A percentile compares a stretch with the other conserved stretches of the same genome.
Conservation (phyloP, 2,329 filamentous ascomycete genomes). For the Cordyceps farinosa region DNA sequence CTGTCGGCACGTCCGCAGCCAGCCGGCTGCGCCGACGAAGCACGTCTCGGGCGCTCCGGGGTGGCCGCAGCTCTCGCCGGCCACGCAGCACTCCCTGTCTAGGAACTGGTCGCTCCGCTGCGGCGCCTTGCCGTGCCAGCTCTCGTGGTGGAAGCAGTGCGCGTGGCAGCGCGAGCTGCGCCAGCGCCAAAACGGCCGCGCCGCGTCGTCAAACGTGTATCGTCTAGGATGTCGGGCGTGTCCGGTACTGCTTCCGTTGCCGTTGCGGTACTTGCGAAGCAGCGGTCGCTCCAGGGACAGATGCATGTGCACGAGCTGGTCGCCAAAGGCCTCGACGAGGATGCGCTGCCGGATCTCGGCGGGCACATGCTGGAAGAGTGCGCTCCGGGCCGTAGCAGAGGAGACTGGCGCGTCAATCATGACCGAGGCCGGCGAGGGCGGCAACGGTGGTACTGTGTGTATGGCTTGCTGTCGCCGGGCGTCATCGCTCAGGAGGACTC, state of each 20-base stretch:
- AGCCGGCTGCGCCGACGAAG: not conserved
- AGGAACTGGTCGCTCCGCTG: not conserved
- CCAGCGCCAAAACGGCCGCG: slow-evolving; percentile 8
- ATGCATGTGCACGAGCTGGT: slow-evolving; percentile 5
- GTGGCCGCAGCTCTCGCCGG: not conserved
- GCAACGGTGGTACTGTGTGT: not conserved
- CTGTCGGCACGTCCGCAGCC: slow-evolving; percentile 1
- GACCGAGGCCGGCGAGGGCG: not conserved
- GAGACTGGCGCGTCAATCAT: not conserved
- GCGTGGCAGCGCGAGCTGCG: slow-evolving; percentile 7
- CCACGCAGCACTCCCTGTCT: not conserved
- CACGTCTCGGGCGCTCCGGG: not conserved
- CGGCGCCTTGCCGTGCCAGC: not conserved
- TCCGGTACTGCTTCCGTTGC: not conserved
- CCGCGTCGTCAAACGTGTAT: not conserved
- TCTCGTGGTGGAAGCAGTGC: not conserved
- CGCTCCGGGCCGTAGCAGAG: not conserved
- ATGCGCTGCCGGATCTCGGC: slow-evolving; percentile 4
- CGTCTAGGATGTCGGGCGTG: not conserved
- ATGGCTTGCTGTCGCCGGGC: not conserved
- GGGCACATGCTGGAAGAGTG: not conserved
- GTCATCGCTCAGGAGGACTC: not conserved
- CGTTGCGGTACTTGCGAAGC: not conserved
- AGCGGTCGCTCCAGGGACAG: not conserved
- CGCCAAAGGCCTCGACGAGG: slow-evolving; percentile 5